Base-by-base conservation (phyloP, 768 basidiomycete genomes). In the Rhizopogon salebrosus region DNA sequence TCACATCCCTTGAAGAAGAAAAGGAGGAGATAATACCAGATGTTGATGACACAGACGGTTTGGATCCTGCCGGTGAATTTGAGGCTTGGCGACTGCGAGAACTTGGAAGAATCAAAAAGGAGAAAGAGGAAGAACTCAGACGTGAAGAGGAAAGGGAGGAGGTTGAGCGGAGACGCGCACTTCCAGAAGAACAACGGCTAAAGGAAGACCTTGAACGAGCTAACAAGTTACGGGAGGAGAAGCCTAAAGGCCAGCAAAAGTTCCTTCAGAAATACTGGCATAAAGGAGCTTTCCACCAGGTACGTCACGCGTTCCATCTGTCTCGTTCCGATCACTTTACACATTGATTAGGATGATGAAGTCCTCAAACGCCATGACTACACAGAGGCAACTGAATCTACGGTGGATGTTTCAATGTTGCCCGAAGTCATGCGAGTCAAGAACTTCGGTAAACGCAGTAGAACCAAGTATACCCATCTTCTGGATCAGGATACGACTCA, bases 181-280 rank as follows among this genome's bases (percentile, higher is more conserved):
- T 99, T 64, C 97, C 97, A 0, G 97, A 98, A 65, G 93, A 89
- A 59, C 88, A 95, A 63, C 76, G 97, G 29, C 63, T 98, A 68
- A 87, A 84, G 68, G 97, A 99, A 67, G 97, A 99, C 67, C 64
- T 95, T 55, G 94, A 91, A 66, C 83, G 76, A 38, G 95, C 94
- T 3, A 79, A 92, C 53, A 84, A 89, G 66, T 72, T 80, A 29
- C 78, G 97, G 52, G 86, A 87, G 51, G 91, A 90, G 50, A 95
- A 95, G 70, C 89, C 91, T 1, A 89, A 97, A 65, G 92, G 91
- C 3, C 80, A 90, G 57, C 89, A 93, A 65, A 90, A 84, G 64
- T 98, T 98, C 72, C 69, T 98, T 57, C 94, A 98, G 68, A 98
- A 97, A 71, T 99, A 97, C 67, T 98, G 93, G 85, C 97, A 99